Percentiles rank a stretch among this genome's conserved stretches.
Conservation (phyloP, 306 rosid genomes). For the Dryas alaskensis region DNA sequence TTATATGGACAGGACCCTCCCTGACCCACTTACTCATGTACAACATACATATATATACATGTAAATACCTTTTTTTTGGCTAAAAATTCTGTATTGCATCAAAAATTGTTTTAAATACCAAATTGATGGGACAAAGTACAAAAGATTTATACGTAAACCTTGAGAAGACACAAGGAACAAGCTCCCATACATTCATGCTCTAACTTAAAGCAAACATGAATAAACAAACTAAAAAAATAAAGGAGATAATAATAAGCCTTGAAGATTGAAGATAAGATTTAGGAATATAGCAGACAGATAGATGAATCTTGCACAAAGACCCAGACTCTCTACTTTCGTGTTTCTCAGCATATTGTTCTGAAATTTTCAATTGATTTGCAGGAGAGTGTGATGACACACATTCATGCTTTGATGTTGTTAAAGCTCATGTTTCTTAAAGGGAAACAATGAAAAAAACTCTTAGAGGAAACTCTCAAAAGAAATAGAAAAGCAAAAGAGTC, state of each 20-base stretch:
- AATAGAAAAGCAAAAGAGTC: neutral
- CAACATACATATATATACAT: too few species aligned
- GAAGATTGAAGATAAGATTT: neutral
- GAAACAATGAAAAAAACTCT: neutral
- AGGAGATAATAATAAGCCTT: neutral
- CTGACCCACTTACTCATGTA: too few species aligned
- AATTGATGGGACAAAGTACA: too few species aligned
- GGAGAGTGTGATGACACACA: neutral
- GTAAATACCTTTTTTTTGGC: too few species aligned
- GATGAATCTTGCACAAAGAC: neutral
- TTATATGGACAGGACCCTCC: too few species aligned
- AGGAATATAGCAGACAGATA: neutral
- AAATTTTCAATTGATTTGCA: neutral
- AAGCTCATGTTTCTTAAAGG: neutral
- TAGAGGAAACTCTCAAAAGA: neutral
- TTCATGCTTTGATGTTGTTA: too few species aligned
- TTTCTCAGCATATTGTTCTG: neutral
- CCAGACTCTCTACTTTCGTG: neutral
- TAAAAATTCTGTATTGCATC: too few species aligned
- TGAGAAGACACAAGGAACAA: too few species aligned
- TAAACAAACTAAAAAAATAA: neutral
- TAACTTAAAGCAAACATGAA: neutral
- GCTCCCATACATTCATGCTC: too few species aligned
- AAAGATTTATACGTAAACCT: too few species aligned
- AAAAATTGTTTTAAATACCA: too few species aligned